Base-by-base conservation (phyloP, 371 early-diverging fungal genomes). In the Lichtheimia hyalospora region DNA sequence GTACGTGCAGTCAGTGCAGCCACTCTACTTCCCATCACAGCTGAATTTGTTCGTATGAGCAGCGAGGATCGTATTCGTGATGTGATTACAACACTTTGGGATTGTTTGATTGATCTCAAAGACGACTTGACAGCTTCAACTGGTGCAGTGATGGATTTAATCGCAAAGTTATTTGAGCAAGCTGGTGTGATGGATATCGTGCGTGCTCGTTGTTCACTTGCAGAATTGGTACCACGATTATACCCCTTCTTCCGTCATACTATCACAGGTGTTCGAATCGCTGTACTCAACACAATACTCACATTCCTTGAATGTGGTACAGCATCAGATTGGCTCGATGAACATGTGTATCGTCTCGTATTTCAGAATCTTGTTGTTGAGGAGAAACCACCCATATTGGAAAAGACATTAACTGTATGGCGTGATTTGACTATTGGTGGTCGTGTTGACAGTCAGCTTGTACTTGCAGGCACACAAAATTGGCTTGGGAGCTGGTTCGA, bases 161-260 rank as follows among this genome's bases (percentile, higher is more conserved):
- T 96, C 54, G 92, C 96, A 0, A 84, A 90, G 51, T 80, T 98
- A 65, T 87, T 94, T 67, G 83, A 79, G 23, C 84, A 78, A 40
- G 80, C 80, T 12, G 77, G 71, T 20, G 87, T 88, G 0, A 79
- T 88, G 66, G 82, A 86, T 57, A 79, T 77, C 50, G 81, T 89
- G 46, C 72, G 74, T 23, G 54, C 52, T 54, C 74, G 73, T 21
- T 79, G 71, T 24, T 78, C 86, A n/a, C 78, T 93, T 15, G 63
- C 70, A 14, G 78, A 81, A 14, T 79, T 94, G 16, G 87, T 95
- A 5, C 96, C 96, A 20, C 84, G 92, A 10, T 80, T 98, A 39
- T 92, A 88, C 60, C 94, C 94, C 8, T 96, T 97, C 70, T 93
- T 98, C 73, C 87, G 98, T 40, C 97, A 98, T 62, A 91, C 95